Conservation (phyloP, 2,329 filamentous ascomycete genomes). For the Triangularia setosa region DNA sequence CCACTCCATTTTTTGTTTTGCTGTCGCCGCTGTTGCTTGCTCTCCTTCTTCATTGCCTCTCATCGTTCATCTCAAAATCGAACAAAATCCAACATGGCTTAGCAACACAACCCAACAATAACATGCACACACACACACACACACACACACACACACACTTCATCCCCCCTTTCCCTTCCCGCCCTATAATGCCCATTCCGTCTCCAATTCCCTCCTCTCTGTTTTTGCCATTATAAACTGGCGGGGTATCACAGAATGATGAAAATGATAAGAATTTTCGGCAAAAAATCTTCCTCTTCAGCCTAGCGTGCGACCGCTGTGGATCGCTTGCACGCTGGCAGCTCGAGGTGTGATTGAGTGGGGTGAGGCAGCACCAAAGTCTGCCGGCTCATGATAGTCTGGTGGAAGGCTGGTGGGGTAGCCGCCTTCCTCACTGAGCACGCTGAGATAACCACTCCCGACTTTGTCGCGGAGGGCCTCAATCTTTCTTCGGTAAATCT, state of each 20-base stretch:
- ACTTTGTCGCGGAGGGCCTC: conserved; percentile 81
- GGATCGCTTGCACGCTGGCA: conserved; percentile 45
- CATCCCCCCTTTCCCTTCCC: not conserved
- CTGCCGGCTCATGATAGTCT: conserved; percentile 37
- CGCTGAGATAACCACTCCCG: conserved; percentile 82
- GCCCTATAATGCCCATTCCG: not conserved
- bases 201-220: not conserved
- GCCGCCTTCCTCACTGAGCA: conserved; percentile 74
- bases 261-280: conserved; percentile 6
- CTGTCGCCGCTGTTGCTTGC: not conserved
- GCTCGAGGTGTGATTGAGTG: conserved; percentile 34
- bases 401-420: conserved; percentile 39
- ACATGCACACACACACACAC: not conserved
- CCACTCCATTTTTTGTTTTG: not conserved
- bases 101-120: conserved; percentile 4
- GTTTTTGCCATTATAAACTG: conserved; percentile 4
- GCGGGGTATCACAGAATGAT: conserved; percentile 13
- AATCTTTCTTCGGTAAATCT: conserved; percentile 82
- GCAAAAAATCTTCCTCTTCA: conserved; percentile 29
- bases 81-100: not conserved
- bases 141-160: too few species aligned
- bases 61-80: not conserved
- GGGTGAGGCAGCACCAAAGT: conserved; percentile 36
- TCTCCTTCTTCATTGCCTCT: not conserved
- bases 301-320: conserved; percentile 50